Percentiles rank a stretch among this genome's conserved stretches.
Evolutionary conservation across 2,329 filamentous ascomycete genomes (phyloP).

Genomic region (Cladosporium austrohemisphaericum): DNA sequence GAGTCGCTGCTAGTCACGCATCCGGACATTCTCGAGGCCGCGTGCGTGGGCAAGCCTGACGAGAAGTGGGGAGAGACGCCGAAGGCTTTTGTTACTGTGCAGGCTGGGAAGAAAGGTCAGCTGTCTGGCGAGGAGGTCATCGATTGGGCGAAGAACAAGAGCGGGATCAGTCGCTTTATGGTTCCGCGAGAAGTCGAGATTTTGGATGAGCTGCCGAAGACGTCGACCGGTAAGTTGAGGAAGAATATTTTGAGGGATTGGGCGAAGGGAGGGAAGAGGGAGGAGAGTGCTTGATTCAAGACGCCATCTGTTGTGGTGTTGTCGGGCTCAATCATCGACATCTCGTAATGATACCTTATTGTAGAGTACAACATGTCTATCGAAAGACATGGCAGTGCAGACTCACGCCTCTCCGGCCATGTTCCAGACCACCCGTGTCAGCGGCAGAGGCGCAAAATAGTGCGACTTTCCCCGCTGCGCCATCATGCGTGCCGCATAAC

Average conservation of each 20-base stretch:
- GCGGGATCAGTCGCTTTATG: conserved; percentile 88
- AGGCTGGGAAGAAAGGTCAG: conserved; percentile 53
- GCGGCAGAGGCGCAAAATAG: conserved; percentile 14
- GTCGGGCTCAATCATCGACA: too few relatives aligned
- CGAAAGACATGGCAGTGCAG: too few relatives aligned
- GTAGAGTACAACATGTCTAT: too few relatives aligned
- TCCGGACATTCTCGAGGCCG: conserved; percentile 83
- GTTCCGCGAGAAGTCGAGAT: conserved; percentile 69
- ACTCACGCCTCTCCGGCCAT: neutral
- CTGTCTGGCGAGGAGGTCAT: conserved; percentile 69
- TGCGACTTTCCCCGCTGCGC: conserved; percentile 9
- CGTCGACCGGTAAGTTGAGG: conserved; percentile 91
- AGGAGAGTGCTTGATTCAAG: conserved; percentile 6
- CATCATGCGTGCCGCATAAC: too few relatives aligned
- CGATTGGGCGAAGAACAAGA: conserved; percentile 77
- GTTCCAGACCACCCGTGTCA: conserved; percentile 12
- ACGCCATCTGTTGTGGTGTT: too few relatives aligned
- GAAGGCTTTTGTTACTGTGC: conserved; percentile 85
- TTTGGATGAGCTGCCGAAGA: conserved; percentile 88
- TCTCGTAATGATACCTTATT: too few relatives aligned
- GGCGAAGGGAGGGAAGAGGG: conserved; percentile 58
- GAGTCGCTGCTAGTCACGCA: conserved; percentile 88
- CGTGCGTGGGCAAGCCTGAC: conserved; percentile 82
- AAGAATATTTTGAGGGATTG: conserved; percentile 90
- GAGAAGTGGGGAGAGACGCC: conserved; percentile 94